These are phyloP conservation scores for Linaria vulgaris DNA, from an alignment of 257 asterid species.

Conservation along the genomic window DNA sequence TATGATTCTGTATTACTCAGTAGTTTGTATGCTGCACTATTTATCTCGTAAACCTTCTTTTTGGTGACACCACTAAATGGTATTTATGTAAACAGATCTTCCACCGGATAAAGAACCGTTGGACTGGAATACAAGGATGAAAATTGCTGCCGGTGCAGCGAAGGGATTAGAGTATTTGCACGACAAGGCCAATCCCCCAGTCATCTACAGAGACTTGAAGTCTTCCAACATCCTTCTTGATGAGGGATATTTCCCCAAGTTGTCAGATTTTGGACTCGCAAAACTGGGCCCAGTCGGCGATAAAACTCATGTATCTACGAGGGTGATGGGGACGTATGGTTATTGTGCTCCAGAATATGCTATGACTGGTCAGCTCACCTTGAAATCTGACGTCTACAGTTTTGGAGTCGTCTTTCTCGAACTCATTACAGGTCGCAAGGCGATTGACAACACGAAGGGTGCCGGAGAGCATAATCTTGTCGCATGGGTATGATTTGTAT, in stretches of 20 bases:
- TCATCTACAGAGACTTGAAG: conserved; percentile 80
- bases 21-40: no score
- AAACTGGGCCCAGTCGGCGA: conserved; percentile 98
- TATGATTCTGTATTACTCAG: no score
- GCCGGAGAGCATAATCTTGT: conserved; percentile 94
- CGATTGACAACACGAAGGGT: conserved; percentile 71
- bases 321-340: conserved; percentile 99
- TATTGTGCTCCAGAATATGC: conserved; percentile 99
- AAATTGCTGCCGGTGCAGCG: conserved; percentile 67
- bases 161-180: conserved; percentile 61
- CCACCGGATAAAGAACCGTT: conserved; percentile 70
- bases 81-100: conserved; percentile 52
- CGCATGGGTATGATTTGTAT: conserved; percentile 99
- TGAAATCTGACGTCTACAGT: conserved; percentile 95
- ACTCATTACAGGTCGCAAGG: conserved; percentile 92
- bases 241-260: conserved; percentile 82
- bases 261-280: conserved; percentile 97
- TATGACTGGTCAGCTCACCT: conserved; percentile 97
- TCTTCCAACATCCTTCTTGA: conserved; percentile 94
- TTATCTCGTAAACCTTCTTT: no score
- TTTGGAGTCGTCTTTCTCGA: conserved; percentile 97
- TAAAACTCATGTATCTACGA: conserved; percentile 92
- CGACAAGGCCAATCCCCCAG: conserved; percentile 63
- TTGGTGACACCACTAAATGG: background rate
- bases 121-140: conserved; percentile 66